A percentile compares a stretch with the other conserved stretches of the same genome.
Evolutionary conservation across 768 basidiomycete species (phyloP).

Genomic region (Collybia sp.): DNA sequence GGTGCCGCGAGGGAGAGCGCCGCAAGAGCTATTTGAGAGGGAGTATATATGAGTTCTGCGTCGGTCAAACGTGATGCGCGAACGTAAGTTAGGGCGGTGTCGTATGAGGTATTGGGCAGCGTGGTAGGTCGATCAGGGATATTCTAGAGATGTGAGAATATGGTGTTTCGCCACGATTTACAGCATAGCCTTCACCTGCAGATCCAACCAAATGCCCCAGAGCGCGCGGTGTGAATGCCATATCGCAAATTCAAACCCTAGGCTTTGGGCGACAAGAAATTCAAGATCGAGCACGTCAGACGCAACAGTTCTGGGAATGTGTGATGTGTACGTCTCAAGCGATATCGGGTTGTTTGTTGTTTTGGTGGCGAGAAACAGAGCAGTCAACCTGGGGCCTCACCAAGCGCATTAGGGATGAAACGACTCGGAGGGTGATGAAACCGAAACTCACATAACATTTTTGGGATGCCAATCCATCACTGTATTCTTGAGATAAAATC

Average conservation of each 20-base stretch:
- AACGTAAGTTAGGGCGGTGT: constrained; percentile 60
- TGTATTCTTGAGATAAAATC: constrained; percentile 96
- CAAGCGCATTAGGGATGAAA: too few relatives aligned
- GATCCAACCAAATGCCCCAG: constrained; percentile 85
- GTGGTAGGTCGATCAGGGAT: constrained; percentile 47
- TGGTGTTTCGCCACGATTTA: not conserved
- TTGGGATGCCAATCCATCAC: constrained; percentile 99
- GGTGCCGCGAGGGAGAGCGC: constrained; percentile 65
- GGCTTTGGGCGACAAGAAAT: constrained; percentile 92
- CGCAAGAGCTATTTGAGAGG: constrained; percentile 90
- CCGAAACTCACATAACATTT: constrained; percentile 76
- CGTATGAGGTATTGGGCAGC: constrained; percentile 52
- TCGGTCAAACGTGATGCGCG: constrained; percentile 86
- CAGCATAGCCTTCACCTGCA: constrained; percentile 54
- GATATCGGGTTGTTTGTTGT: constrained; percentile 95
- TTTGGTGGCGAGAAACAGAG: constrained; percentile 93
- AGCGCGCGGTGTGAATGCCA: constrained; percentile 89
- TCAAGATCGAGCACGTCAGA: constrained; percentile 91
- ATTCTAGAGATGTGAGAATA: constrained; percentile 34
- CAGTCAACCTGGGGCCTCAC: constrained; percentile 68
- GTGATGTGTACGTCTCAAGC: constrained; percentile 76
- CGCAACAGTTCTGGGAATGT: constrained; percentile 76
- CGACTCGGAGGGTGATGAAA: too few relatives aligned
- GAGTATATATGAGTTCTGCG: constrained; percentile 86
- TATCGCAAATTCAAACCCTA: constrained; percentile 90